phyloP scores from a whole-genome alignment of 352 stramenopile genomes.

The Halophytophthora polymorphica region DNA sequence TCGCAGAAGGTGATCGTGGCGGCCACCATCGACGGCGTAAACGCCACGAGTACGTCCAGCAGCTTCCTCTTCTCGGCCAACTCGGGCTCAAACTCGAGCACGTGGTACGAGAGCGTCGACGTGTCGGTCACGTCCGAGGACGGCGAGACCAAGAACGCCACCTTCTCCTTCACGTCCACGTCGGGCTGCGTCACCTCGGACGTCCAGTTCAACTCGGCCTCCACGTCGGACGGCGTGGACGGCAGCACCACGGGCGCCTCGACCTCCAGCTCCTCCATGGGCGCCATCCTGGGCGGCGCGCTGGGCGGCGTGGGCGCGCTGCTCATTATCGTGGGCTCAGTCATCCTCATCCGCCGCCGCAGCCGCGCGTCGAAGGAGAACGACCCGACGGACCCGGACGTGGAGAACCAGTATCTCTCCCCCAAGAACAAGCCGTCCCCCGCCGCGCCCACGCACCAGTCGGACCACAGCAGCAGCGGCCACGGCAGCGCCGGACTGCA shows the following conservation, averaged over 20 bases:
- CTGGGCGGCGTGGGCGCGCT: conserved; percentile 40
- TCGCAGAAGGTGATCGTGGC: conserved; percentile 64
- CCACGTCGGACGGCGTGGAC: conserved; percentile 42
- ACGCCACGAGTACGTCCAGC: conserved; percentile 44
- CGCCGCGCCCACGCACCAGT: conserved; percentile 29
- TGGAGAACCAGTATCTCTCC: conserved; percentile 61
- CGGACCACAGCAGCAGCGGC: conserved; percentile 22
- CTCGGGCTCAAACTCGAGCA: conserved; percentile 33
- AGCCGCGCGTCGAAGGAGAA: conserved; percentile 33
- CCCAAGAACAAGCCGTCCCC: conserved; percentile 37
- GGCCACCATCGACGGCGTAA: conserved; percentile 55
- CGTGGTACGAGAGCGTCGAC: conserved; percentile 62
- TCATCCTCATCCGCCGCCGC: conserved; percentile 67
- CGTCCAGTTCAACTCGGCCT: conserved; percentile 66
- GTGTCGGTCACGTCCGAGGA: conserved; percentile 58
- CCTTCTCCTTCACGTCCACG: conserved; percentile 53
- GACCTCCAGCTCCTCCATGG: conserved; percentile 20
- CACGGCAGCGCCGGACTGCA: conserved; percentile 22
- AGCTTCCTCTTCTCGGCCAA: conserved; percentile 65
- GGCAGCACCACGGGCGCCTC: conserved; percentile 11
- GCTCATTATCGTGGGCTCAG: conserved; percentile 60
- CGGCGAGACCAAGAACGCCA: conserved; percentile 48
- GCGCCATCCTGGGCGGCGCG: conserved; percentile 35
- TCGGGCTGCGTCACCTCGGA: conserved; percentile 58
- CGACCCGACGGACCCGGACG: conserved; percentile 33